Percentiles rank a stretch among this genome's conserved stretches.
phyloP scores from a whole-genome alignment of 148 eudicot genomes.

The Rhododendron mucronatum region DNA sequence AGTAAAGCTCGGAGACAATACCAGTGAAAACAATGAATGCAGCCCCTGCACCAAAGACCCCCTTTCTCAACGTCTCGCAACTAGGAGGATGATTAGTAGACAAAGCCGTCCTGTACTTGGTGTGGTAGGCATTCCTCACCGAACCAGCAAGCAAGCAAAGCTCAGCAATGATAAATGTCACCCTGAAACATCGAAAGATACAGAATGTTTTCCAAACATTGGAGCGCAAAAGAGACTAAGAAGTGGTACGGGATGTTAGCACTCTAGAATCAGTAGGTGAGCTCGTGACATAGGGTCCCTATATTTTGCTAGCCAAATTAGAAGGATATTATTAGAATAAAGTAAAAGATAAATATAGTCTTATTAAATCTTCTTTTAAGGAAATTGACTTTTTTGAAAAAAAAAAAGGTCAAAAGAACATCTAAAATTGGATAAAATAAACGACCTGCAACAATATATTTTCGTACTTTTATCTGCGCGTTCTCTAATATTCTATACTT shows the following conservation, averaged over 20 bases:
- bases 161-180: conserved; percentile 79
- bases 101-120: conserved; percentile 46
- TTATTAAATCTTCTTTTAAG: not conserved
- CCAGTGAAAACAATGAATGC: conserved; percentile 77
- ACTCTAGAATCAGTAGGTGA: not conserved
- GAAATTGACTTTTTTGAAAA: not conserved
- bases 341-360: not conserved
- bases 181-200: conserved; percentile 36
- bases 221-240: not conserved
- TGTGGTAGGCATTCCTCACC: conserved; percentile 67
- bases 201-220: not conserved
- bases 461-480: not conserved
- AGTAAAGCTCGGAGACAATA: conserved; percentile 68
- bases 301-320: not conserved
- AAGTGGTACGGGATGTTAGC: not conserved
- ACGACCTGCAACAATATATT: not conserved
- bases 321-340: not conserved
- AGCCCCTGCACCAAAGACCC: conserved; percentile 81
- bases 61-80: conserved; percentile 71
- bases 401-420: not conserved
- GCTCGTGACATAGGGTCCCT: not conserved
- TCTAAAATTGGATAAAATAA: not conserved
- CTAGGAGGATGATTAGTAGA: conserved; percentile 24
- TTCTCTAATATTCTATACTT: not conserved
- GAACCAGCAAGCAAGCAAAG: conserved; percentile 83